phyloP scores from a whole-genome alignment of 2,329 filamentous ascomycete species.

The Colletotrichum falcatum region DNA sequence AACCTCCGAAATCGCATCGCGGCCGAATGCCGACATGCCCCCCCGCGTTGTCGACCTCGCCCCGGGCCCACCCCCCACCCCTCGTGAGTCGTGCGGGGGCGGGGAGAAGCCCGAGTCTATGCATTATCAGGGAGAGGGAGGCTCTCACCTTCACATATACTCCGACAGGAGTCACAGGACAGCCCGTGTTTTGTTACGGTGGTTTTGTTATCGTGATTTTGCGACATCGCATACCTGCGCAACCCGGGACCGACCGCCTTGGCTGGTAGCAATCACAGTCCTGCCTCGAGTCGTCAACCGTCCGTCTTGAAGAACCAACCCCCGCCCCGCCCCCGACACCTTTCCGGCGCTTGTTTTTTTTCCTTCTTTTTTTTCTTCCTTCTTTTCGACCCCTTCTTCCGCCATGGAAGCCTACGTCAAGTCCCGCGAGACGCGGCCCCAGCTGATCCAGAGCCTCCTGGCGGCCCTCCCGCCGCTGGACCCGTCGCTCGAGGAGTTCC shows the following conservation, averaged over 20 bases:
- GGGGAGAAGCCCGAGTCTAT: not conserved
- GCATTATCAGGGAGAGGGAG: too few species aligned
- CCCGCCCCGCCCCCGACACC: not conserved
- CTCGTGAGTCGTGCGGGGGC: not conserved
- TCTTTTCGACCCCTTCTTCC: not conserved
- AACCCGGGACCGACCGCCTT: too few species aligned
- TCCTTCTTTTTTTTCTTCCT: too few species aligned
- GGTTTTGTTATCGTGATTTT: too few species aligned
- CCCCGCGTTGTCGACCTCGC: constrained; percentile 2
- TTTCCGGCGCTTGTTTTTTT: not conserved
- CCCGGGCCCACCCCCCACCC: constrained; percentile 1
- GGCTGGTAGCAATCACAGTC: not conserved
- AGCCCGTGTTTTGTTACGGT: not conserved
- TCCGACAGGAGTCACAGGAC: too few species aligned
- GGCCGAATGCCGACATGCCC: constrained; percentile 9
- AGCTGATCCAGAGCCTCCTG: constrained; percentile 24
- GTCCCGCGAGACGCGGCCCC: constrained; percentile 15
- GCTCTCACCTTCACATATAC: not conserved
- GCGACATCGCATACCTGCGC: too few species aligned
- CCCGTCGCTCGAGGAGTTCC: constrained; percentile 31
- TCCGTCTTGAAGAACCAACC: too few species aligned
- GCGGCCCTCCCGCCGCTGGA: constrained; percentile 27
- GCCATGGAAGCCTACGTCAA: constrained; percentile 23
- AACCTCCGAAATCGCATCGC: constrained; percentile 12
- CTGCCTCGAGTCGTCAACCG: not conserved